These are phyloP conservation scores for Halophytophthora batemanensis DNA, from an alignment of 352 stramenopile species.

Conservation along the genomic window DNA sequence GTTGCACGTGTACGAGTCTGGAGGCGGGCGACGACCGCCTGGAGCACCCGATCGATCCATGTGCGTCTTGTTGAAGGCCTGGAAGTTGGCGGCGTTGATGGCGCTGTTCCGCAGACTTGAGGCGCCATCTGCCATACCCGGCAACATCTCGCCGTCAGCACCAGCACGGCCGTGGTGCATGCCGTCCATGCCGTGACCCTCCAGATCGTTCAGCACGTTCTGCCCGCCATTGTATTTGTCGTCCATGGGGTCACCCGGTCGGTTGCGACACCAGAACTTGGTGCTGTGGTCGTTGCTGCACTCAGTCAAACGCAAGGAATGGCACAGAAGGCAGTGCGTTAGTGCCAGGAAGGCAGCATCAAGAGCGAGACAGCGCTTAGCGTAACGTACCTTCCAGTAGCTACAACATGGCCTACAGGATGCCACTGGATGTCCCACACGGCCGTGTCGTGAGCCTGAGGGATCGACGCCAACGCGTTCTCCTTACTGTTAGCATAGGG, in stretches of 20 bases:
- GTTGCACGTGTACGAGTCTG: slow-evolving; percentile 87
- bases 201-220: slow-evolving; percentile 65
- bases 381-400: slow-evolving; percentile 79
- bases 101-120: slow-evolving; percentile 57
- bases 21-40: slow-evolving; percentile 51
- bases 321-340: neutral
- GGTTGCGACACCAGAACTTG: slow-evolving; percentile 98
- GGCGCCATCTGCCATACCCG: slow-evolving; percentile 61
- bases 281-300: slow-evolving; percentile 94
- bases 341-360: neutral
- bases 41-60: slow-evolving; percentile 17
- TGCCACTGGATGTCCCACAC: slow-evolving; percentile 99
- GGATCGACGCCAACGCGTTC: slow-evolving; percentile 78
- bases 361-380: neutral
- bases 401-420: slow-evolving; percentile 94
- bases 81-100: slow-evolving; percentile 73
- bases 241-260: slow-evolving; percentile 88
- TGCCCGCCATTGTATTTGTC: slow-evolving; percentile 87
- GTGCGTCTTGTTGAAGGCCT: slow-evolving; percentile 49
- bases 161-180: slow-evolving; percentile 22
- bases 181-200: slow-evolving; percentile 32
- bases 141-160: slow-evolving; percentile 46
- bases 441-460: slow-evolving; percentile 94
- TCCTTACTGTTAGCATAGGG: slow-evolving; percentile 54
- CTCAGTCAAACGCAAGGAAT: neutral